A percentile compares a stretch with the other conserved stretches of the same genome.
phyloP scores from a whole-genome alignment of 768 basidiomycete species.

The Paxillus involutus region DNA sequence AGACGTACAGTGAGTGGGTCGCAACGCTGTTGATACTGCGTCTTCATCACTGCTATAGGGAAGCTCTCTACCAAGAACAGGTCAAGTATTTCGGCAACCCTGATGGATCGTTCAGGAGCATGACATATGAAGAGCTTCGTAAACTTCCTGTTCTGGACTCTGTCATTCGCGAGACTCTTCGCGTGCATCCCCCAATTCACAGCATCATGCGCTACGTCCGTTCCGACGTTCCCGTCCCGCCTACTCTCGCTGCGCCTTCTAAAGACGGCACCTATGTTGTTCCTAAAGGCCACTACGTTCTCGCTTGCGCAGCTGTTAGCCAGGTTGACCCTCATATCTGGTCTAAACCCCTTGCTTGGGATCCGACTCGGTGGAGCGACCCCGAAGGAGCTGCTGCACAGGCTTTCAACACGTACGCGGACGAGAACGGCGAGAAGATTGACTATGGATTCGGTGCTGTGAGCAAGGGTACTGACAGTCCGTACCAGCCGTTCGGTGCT shows the following conservation, averaged over 20 bases:
- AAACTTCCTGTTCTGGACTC: slow-evolving; percentile 82
- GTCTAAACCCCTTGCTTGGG: slow-evolving; percentile 70
- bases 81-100: slow-evolving; percentile 74
- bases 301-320: slow-evolving; percentile 85
- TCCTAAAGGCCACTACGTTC: slow-evolving; percentile 86
- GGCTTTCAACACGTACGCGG: slow-evolving; percentile 73
- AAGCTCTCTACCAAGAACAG: slow-evolving; percentile 88
- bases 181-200: slow-evolving; percentile 94
- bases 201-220: slow-evolving; percentile 93
- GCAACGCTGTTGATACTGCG: not conserved
- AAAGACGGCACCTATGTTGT: slow-evolving; percentile 78
- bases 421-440: slow-evolving; percentile 82
- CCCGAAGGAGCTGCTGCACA: slow-evolving; percentile 77
- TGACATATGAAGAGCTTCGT: slow-evolving; percentile 86
- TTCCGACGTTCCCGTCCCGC: slow-evolving; percentile 78
- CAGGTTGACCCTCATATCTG: slow-evolving; percentile 87
- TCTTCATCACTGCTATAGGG: slow-evolving; percentile 40
- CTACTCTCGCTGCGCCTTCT: slow-evolving; percentile 75
- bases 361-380: slow-evolving; percentile 85
- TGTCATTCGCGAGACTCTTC: slow-evolving; percentile 90
- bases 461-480: slow-evolving; percentile 93
- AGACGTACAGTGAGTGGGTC: slow-evolving; percentile 64
- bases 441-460: slow-evolving; percentile 97
- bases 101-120: slow-evolving; percentile 75
- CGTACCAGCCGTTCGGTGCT: slow-evolving; percentile 97